Percentiles rank a stretch among this genome's conserved stretches.
Conservation (phyloP, 2,329 filamentous ascomycete species). For the Sordariomycetes sp. region DNA sequence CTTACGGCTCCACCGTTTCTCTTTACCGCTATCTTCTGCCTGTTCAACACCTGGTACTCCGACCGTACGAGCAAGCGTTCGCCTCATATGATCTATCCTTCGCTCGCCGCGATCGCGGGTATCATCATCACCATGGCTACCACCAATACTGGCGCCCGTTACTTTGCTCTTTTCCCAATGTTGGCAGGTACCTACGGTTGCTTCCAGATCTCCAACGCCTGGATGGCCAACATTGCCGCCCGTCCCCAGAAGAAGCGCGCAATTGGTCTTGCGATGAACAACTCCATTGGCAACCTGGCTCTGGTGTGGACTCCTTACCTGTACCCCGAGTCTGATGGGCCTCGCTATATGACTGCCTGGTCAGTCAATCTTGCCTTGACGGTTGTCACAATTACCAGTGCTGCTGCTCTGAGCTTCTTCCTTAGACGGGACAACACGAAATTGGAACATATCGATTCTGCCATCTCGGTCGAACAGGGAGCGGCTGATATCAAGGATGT, state of each 20-base stretch:
- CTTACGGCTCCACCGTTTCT: constrained; percentile 18
- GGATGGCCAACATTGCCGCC: constrained; percentile 17
- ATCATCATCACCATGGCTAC: constrained; percentile 13
- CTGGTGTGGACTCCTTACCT: constrained; percentile 16
- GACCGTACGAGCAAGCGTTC: constrained; percentile 15
- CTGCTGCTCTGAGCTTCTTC: constrained; percentile 9
- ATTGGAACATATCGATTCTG: constrained; percentile 7
- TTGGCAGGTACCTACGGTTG: constrained; percentile 9
- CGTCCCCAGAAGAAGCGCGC: constrained; percentile 14
- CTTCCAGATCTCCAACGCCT: constrained; percentile 13
- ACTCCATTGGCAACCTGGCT: constrained; percentile 15
- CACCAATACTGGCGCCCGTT: constrained; percentile 10
- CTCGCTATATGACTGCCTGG: constrained; percentile 13
- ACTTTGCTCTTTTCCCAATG: constrained; percentile 13
- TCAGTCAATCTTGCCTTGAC: constrained; percentile 10
- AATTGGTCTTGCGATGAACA: constrained; percentile 15
- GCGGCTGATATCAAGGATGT: constrained; percentile 6
- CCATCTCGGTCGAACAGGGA: constrained; percentile 6
- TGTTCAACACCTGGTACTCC: constrained; percentile 18
- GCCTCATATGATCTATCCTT: constrained; percentile 12
- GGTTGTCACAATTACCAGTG: constrained; percentile 12
- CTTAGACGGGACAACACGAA: constrained; percentile 9
- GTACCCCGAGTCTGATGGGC: constrained; percentile 11
- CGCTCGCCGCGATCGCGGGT: constrained; percentile 8
- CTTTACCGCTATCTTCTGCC: constrained; percentile 15